Percentiles rank a stretch among this genome's conserved stretches.
Evolutionary conservation across 176 grass and related monocot genomes (phyloP).

Genomic region (Phragmites australis): DNA sequence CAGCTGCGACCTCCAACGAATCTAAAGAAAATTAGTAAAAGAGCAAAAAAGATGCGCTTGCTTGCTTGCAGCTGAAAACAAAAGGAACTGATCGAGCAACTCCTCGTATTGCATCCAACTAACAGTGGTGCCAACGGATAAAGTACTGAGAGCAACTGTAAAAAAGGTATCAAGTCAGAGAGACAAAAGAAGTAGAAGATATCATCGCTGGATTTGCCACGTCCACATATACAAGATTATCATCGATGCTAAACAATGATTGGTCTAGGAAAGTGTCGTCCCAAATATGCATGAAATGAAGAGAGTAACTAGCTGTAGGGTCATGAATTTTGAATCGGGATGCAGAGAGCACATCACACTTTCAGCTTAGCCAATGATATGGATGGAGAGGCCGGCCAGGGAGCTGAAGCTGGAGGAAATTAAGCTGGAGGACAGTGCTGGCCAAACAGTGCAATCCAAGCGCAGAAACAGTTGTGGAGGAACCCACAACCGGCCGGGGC

Average conservation of each 20-base stretch:
- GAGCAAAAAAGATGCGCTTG: not conserved
- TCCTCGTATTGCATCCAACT: too few relatives aligned
- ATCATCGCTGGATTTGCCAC: too few relatives aligned
- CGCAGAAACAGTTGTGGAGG: not conserved
- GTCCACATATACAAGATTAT: too few relatives aligned
- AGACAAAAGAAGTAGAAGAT: too few relatives aligned
- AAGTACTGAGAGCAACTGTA: too few relatives aligned
- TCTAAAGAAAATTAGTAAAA: not conserved
- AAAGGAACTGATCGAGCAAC: not conserved
- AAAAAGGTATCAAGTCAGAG: too few relatives aligned
- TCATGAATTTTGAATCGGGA: not conserved
- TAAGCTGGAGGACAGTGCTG: not conserved
- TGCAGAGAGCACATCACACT: not conserved
- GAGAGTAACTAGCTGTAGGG: not conserved
- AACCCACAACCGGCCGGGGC: not conserved
- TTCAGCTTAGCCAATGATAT: not conserved
- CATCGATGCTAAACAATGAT: too few relatives aligned
- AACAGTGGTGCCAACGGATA: too few relatives aligned
- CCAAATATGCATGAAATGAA: slow-evolving; percentile 30
- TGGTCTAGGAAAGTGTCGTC: not conserved
- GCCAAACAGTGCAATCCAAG: not conserved
- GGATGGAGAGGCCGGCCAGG: not conserved
- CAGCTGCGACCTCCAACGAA: not conserved
- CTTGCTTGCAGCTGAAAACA: not conserved
- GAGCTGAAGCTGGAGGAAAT: not conserved